Conservation (phyloP, 805 yeast genomes). For the Pichia cephalocereana region DNA sequence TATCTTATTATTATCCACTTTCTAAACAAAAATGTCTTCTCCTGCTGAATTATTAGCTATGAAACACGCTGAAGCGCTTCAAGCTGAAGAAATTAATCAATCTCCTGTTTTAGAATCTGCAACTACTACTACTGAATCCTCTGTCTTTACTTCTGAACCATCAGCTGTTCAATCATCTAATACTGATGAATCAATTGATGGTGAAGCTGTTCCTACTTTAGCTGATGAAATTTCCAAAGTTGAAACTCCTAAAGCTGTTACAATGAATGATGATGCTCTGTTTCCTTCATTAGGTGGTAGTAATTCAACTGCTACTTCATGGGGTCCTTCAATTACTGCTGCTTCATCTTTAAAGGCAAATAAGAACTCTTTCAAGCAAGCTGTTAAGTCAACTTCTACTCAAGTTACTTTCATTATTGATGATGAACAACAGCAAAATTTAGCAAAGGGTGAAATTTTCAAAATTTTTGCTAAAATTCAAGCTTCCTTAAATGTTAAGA, state of each 20-base stretch:
- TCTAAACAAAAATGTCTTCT: conserved; percentile 22
- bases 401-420: conserved; percentile 77
- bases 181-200: not conserved
- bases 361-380: conserved; percentile 24
- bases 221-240: not conserved
- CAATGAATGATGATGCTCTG: conserved; percentile 41
- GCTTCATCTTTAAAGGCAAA: conserved; percentile 17
- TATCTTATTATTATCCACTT: not conserved
- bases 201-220: not conserved
- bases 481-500: conserved; percentile 49
- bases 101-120: conserved; percentile 11
- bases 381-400: conserved; percentile 48
- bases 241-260: conserved; percentile 16
- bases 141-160: conserved; percentile 8
- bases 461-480: conserved; percentile 58
- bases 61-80: conserved; percentile 23
- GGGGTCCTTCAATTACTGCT: conserved; percentile 32
- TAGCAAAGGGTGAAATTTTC: conserved; percentile 57
- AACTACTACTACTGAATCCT: conserved; percentile 2
- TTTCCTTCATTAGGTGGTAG: conserved; percentile 59
- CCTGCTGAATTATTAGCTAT: conserved; percentile 33
- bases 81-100: not conserved
- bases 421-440: conserved; percentile 55
- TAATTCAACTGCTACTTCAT: conserved; percentile 25
- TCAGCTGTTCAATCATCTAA: conserved; percentile 4